phyloP scores from a whole-genome alignment of 1,139 yeast species.

The Blastobotrys elegans region DNA sequence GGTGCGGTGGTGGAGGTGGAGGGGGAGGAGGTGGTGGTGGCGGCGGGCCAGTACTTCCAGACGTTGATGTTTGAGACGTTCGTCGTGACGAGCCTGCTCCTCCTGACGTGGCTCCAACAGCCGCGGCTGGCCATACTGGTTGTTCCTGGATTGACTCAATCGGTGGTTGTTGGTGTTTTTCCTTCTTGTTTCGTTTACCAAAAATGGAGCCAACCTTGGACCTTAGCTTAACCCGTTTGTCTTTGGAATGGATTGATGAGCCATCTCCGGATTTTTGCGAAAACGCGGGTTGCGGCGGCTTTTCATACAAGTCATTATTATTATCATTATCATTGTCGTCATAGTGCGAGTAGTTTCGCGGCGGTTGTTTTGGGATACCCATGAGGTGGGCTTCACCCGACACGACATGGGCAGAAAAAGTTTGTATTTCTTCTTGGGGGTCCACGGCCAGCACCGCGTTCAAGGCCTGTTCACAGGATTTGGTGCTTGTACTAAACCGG shows the following conservation, averaged over 20 bases:
- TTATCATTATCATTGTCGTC: not conserved
- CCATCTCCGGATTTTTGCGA: not conserved
- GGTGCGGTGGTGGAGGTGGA: slow-evolving; percentile 11
- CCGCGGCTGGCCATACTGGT: slow-evolving; percentile 1
- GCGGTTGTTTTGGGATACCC: slow-evolving; percentile 5
- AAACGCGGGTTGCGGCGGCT: not conserved
- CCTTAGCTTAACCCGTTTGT: slow-evolving; percentile 43
- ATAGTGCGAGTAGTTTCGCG: not conserved
- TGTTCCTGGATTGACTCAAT: slow-evolving; percentile 3
- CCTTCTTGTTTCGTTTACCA: slow-evolving; percentile 28
- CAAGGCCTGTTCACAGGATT: slow-evolving; percentile 57
- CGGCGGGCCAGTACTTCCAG: not conserved
- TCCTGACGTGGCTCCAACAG: slow-evolving; percentile 1
- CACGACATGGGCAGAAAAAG: slow-evolving; percentile 47
- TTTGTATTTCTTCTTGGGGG: slow-evolving; percentile 52
- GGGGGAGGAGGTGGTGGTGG: not conserved
- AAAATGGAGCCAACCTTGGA: slow-evolving; percentile 84
- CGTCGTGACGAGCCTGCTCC: not conserved
- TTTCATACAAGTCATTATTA: slow-evolving; percentile 5
- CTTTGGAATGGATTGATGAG: slow-evolving; percentile 16
- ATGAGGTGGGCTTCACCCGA: slow-evolving; percentile 19
- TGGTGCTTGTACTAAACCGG: slow-evolving; percentile 30
- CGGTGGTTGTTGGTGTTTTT: slow-evolving; percentile 2
- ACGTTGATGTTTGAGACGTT: not conserved
- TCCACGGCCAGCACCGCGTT: slow-evolving; percentile 58